Evolutionary conservation across 1,284 basidiomycete species (phyloP).

Genomic region (Ustilago tritici): DNA sequence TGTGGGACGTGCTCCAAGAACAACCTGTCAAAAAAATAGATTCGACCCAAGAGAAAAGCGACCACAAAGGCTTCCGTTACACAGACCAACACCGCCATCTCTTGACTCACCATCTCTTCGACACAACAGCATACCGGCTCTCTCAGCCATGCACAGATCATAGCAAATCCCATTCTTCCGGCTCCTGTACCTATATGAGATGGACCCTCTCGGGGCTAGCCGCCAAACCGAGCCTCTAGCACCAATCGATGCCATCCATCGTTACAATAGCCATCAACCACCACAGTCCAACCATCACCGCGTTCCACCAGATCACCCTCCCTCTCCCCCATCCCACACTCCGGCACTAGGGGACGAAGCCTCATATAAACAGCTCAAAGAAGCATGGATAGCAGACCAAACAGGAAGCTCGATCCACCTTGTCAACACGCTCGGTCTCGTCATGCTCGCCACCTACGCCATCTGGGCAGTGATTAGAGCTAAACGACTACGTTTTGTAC

Average conservation of each 20-base stretch:
- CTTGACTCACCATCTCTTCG: neutral
- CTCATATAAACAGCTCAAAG: conserved; percentile 83
- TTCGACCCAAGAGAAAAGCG: neutral
- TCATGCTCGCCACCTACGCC: conserved; percentile 77
- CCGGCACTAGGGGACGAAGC: neutral
- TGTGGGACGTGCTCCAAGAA: conserved; percentile 23
- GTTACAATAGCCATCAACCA: conserved; percentile 21
- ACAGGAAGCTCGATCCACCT: conserved; percentile 81
- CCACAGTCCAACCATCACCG: neutral
- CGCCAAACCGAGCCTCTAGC: conserved; percentile 26
- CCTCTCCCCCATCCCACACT: neutral
- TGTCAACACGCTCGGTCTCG: conserved; percentile 80
- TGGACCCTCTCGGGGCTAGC: conserved; percentile 22
- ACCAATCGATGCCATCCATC: conserved; percentile 26
- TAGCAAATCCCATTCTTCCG: neutral
- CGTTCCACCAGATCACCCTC: conserved; percentile 6
- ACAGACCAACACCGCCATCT: neutral
- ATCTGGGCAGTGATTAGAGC: conserved; percentile 25
- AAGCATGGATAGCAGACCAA: conserved; percentile 85
- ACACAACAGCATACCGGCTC: neutral
- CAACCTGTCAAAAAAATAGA: conserved; percentile 5
- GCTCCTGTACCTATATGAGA: neutral
- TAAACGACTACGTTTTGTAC: conserved; percentile 28
- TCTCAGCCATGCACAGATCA: conserved; percentile 1
- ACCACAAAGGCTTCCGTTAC: neutral